Evolutionary conservation across 371 early-diverging fungal genomes (phyloP), one percentile per base, ranked within the genome.

Genomic region (Mortierella sp.): DNA sequence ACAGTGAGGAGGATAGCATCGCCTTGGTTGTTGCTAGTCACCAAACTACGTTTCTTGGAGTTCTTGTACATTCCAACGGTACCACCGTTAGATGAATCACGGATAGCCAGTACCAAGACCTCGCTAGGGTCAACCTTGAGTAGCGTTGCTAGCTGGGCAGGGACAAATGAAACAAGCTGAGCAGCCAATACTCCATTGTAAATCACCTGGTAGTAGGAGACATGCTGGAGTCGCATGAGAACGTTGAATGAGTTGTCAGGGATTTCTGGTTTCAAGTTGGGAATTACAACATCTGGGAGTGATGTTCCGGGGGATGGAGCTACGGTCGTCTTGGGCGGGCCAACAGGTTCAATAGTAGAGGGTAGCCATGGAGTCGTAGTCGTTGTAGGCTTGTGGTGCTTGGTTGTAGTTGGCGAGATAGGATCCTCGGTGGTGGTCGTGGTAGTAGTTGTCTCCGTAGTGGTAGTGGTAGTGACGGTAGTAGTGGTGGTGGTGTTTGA

Each of bases 201-300:
- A 37, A 75, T 75, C 26, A 80, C 80, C 55, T 80, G 80, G 69
- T 66, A 71, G 52, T 80, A 80, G 16, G 80, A 80, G 20, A 80
- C 80, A 26, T 71, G 80, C 51, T 80, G 57, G 20, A 75, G 59
- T 12, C 80, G 68, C 69, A 80, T 5, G 3, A 72, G 75, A 14
- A 80, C 69, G 20, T 75, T 80, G 59, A 75, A 67, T 20, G 80
- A 80, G 59, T 72, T 58, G 35, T 12, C 26, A 4, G 75, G 75
- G 39, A 80, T 68, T 4, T 64, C 26, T 2, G 80, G 80, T 11
- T 75, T 0, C 63, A 80, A 9, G 64, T 75, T 54, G 11, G 80
- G 80, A 60, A 80, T 75, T 18, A 80, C 75, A 12, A 68, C 80
- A 22, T 80, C 75, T 3, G 80, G 80, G 5, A 75, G 72, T 6